phyloP scores from a whole-genome alignment of 331 rosid species.

The Rhamnella rubrinervis region DNA sequence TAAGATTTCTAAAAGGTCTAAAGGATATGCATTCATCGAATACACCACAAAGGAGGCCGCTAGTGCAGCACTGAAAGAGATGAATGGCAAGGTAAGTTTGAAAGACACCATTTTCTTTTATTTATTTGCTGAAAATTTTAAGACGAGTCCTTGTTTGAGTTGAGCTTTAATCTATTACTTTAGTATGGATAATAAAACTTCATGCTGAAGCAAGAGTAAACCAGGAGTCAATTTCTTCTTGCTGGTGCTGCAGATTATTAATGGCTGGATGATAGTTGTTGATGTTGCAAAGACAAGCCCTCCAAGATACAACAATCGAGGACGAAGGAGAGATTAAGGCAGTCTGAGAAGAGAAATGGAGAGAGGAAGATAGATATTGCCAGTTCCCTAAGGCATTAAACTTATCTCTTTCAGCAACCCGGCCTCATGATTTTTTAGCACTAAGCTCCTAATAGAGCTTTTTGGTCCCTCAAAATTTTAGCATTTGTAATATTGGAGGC shows the following conservation, averaged over 20 bases:
- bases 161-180: not conserved
- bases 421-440: conserved; percentile 2
- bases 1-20: conserved; percentile 92
- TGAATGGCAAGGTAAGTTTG: conserved; percentile 81
- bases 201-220: not conserved
- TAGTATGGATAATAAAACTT: not conserved
- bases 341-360: conserved; percentile 25
- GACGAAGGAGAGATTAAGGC: conserved; percentile 24
- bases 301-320: conserved; percentile 39
- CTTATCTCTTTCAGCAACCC: not conserved
- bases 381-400: not conserved
- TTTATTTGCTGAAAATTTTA: not conserved
- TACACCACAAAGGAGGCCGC: conserved; percentile 87
- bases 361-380: not conserved
- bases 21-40: conserved; percentile 89
- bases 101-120: not conserved
- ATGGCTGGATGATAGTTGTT: conserved; percentile 95
- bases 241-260: conserved; percentile 46
- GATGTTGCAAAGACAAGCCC: conserved; percentile 72
- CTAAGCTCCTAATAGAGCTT: not conserved
- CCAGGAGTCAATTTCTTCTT: not conserved
- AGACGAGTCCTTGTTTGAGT: not conserved
- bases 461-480: not conserved
- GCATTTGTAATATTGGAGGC: too few species aligned
- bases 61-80: conserved; percentile 72